Conservation (phyloP, 2,329 filamentous ascomycete genomes). For the Claviceps sorghi region DNA sequence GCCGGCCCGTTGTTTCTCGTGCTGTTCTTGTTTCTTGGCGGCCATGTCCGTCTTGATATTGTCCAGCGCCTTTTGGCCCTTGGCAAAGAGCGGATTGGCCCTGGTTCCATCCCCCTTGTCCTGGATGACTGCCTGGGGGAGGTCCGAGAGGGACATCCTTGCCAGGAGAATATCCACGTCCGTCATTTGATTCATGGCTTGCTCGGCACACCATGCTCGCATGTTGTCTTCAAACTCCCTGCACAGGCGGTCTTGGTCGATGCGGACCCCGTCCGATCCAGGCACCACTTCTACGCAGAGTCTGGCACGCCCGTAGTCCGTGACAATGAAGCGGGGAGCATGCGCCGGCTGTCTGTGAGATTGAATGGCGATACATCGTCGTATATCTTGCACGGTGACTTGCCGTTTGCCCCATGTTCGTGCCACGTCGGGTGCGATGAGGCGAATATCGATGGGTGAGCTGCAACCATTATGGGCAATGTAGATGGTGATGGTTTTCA, state of each 20-base stretch:
- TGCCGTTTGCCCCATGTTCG: conserved; percentile 58
- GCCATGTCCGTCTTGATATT: conserved; percentile 51
- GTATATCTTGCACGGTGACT: conserved; percentile 51
- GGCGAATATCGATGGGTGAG: conserved; percentile 47
- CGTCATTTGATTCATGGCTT: conserved; percentile 15
- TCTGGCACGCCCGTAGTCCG: conserved; percentile 38
- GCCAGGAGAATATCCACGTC: conserved; percentile 34
- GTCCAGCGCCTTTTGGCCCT: conserved; percentile 54
- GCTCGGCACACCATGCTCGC: conserved; percentile 26
- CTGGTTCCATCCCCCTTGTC: conserved; percentile 21
- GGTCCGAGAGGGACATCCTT: conserved; percentile 34
- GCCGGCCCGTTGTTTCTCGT: conserved; percentile 21
- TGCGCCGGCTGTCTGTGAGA: conserved; percentile 16
- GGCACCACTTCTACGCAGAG: conserved; percentile 44
- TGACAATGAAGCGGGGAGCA: conserved; percentile 27
- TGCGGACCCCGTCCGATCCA: conserved; percentile 19
- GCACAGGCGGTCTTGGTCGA: conserved; percentile 39
- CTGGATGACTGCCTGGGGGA: conserved; percentile 22
- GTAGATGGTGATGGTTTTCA: conserved; percentile 54
- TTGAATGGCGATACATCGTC: conserved; percentile 51
- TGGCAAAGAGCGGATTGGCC: conserved; percentile 43
- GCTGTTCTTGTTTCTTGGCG: conserved; percentile 33
- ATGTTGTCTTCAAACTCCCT: conserved; percentile 39
- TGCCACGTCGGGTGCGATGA: conserved; percentile 47
- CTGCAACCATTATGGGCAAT: conserved; percentile 52